phyloP scores from a whole-genome alignment of 768 basidiomycete species.

The Russula sp. region DNA sequence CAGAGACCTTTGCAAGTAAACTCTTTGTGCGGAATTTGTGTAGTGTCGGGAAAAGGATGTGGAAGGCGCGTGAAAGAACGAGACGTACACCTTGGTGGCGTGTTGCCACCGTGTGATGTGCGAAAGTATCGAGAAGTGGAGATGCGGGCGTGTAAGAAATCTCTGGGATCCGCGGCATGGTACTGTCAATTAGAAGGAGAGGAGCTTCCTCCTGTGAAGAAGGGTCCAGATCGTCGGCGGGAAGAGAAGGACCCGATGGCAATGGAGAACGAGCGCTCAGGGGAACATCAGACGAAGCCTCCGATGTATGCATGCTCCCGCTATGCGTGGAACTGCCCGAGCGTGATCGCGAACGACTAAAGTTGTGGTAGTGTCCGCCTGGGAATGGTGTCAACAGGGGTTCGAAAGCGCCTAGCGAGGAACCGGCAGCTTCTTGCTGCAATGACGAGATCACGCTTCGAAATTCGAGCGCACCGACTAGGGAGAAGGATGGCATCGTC shows the following conservation, averaged over 20 bases:
- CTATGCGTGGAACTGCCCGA: constrained; percentile 29
- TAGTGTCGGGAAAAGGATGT: constrained; percentile 81
- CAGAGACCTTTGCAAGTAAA: constrained; percentile 59
- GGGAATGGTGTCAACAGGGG: constrained; percentile 61
- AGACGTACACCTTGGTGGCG: constrained; percentile 32
- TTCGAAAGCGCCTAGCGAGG: constrained; percentile 58
- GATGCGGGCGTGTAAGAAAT: constrained; percentile 51
- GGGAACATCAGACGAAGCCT: constrained; percentile 42
- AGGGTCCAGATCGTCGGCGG: not conserved
- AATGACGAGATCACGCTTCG: constrained; percentile 82
- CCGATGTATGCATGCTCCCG: constrained; percentile 41
- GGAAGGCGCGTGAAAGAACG: constrained; percentile 37
- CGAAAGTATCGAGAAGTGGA: constrained; percentile 41
- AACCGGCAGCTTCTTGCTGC: constrained; percentile 54
- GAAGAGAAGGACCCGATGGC: constrained; percentile 27
- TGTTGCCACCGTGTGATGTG: constrained; percentile 38
- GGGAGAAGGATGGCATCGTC: constrained; percentile 77
- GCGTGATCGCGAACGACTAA: constrained; percentile 27
- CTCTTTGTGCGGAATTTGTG: constrained; percentile 67
- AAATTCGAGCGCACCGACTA: constrained; percentile 94
- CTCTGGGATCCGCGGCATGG: constrained; percentile 32
- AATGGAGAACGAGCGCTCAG: constrained; percentile 43
- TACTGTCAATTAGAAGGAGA: constrained; percentile 19
- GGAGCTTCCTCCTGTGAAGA: constrained; percentile 7
- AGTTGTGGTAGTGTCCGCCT: constrained; percentile 63